Evolutionary conservation across 2,329 filamentous ascomycete genomes (phyloP).

Genomic region (Aspergillus pseudoglaucus): DNA sequence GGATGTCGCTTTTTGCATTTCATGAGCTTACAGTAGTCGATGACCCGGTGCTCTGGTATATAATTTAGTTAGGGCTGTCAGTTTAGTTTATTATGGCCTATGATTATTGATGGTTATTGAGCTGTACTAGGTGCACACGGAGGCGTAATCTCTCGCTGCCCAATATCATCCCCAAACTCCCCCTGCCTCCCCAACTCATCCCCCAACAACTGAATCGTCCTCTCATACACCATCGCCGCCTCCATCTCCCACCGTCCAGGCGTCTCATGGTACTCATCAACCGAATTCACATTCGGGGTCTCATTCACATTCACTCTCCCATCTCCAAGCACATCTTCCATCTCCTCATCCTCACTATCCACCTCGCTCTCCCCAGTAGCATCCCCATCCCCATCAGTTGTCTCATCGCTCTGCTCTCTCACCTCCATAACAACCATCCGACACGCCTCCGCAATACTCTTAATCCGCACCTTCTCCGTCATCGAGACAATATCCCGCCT

Average conservation of each 20-base stretch:
- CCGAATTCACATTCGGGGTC: background rate
- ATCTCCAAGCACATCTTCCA: conserved; percentile 17
- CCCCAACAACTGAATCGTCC: conserved; percentile 68
- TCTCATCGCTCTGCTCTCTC: conserved; percentile 42
- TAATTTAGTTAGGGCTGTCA: too few relatives aligned
- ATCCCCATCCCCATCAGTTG: conserved; percentile 32
- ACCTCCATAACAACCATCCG: conserved; percentile 64
- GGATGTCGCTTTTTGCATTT: too few relatives aligned
- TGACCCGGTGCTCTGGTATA: too few relatives aligned
- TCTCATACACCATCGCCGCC: conserved; percentile 70
- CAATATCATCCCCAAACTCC: conserved; percentile 10
- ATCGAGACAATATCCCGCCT: conserved; percentile 53
- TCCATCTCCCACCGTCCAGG: conserved; percentile 54
- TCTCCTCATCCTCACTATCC: conserved; percentile 32
- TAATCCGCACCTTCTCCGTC: conserved; percentile 82
- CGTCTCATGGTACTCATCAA: conserved; percentile 21
- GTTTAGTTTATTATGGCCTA: too few relatives aligned
- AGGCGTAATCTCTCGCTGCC: background rate
- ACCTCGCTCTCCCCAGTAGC: conserved; percentile 26
- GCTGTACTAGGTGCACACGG: too few relatives aligned
- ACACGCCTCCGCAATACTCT: conserved; percentile 71
- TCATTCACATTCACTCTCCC: too few relatives aligned
- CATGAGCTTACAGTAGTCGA: too few relatives aligned
- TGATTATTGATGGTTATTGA: too few relatives aligned
- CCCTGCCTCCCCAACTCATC: conserved; percentile 51